Evolutionary conservation across 2,329 filamentous ascomycete genomes (phyloP).

Genomic region (Ceratocystis smalleyi): DNA sequence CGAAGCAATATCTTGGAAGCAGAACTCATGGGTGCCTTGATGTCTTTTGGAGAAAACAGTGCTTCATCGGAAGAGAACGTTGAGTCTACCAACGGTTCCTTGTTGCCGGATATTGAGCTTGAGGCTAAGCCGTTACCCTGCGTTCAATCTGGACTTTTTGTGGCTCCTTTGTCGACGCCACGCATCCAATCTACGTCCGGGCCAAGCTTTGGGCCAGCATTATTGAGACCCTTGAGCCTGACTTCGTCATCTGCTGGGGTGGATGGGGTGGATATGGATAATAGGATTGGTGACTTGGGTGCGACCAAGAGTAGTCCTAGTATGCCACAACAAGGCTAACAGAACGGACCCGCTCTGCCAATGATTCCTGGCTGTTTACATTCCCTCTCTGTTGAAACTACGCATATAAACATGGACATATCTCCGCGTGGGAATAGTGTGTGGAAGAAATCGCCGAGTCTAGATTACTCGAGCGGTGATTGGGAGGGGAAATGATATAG

Average conservation of each 20-base stretch:
- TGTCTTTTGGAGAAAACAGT: background rate
- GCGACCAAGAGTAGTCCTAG: background rate
- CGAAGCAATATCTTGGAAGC: background rate
- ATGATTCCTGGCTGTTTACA: background rate
- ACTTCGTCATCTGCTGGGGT: background rate
- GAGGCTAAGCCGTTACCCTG: background rate
- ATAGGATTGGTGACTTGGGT: no score
- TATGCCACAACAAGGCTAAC: background rate
- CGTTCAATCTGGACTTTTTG: background rate
- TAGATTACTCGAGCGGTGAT: constrained; percentile 9
- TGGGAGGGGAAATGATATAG: constrained; percentile 10
- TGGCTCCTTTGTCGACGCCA: constrained; percentile 5
- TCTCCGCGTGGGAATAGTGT: background rate
- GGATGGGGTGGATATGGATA: no score
- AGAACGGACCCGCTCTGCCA: background rate
- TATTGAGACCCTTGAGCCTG: background rate
- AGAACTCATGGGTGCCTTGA: constrained; percentile 5
- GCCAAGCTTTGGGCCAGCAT: background rate
- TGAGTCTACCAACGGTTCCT: background rate
- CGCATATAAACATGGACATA: background rate
- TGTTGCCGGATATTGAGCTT: background rate
- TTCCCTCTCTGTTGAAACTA: background rate
- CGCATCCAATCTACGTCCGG: background rate
- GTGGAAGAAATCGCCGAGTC: constrained; percentile 8
- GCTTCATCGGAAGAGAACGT: background rate